Evolutionary conservation across 306 rosid genomes (phyloP), one percentile per base, ranked within the genome.

Genomic region (Cucurbita moschata): DNA sequence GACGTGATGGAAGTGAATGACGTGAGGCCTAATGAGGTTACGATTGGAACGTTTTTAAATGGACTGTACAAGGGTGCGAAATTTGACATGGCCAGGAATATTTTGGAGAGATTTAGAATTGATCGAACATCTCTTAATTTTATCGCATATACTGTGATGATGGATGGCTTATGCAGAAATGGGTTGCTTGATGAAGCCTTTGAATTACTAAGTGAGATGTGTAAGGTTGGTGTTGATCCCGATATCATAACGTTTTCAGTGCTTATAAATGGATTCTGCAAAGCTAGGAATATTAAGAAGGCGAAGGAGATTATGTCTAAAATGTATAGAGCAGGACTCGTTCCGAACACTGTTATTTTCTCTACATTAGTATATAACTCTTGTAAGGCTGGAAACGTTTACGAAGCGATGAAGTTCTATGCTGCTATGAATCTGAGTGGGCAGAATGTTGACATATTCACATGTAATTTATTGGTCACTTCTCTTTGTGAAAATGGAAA

Each of bases 241-340:
- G 96, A 88, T 81, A 70, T 85, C 59, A 56, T 86, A 66, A 86
- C 89, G 66, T 88, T 86, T 86, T 86, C 94, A 2, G 90, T 81
- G 77, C 89, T 90, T n/a, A 85, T 90, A 74, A 88, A 85, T 83
- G 96, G 90, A 76, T 84, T 85, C 79, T 84, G 86, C 73, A 85
- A 72, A 75, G 86, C 15, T 71, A 82, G 87, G 83, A 88, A 81
- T 85, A 53, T 87, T 74, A 85, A 77, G 63, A 80, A 77, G 54
- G 94, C 82, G 23, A 88, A 85, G 82, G 91, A 88, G 85, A 79
- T 85, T 19, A 64, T 88, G 83, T 82, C 91, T 79, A 86, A 79
- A 85, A 79, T 90, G 82, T 88, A 79, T 70, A 90, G 63, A 79
- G 80, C 82, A 26, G 91, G 87, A 63, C 42, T 85, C 58, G 77